Evolutionary conservation across 108 stramenopile genomes (phyloP).

Genomic region (Cyclotella baltica): DNA sequence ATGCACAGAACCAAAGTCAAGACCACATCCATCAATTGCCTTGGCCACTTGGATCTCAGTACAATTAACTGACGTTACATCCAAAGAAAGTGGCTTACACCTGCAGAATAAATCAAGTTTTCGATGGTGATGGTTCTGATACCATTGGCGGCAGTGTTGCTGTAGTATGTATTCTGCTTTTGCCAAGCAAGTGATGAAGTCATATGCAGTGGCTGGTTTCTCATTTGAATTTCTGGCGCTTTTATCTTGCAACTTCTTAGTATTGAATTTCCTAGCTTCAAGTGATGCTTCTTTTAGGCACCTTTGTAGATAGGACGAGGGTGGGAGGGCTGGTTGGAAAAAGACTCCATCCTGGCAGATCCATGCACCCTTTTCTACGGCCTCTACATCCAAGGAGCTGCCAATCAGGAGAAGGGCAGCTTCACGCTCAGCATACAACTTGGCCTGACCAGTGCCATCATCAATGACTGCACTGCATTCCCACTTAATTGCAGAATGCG

Average conservation of each 20-base stretch:
- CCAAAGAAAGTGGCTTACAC: constrained; percentile 76
- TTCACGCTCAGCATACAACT: constrained; percentile 85
- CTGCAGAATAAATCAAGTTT: constrained; percentile 68
- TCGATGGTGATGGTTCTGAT: constrained; percentile 56
- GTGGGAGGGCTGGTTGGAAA: constrained; percentile 68
- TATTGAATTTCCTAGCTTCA: constrained; percentile 31
- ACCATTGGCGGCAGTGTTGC: constrained; percentile 69
- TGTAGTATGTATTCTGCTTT: constrained; percentile 75
- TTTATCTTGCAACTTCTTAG: constrained; percentile 6
- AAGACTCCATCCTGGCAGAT: constrained; percentile 51
- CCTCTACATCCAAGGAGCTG: constrained; percentile 33
- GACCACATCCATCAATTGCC: constrained; percentile 34
- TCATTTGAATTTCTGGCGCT: neutral
- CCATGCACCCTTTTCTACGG: constrained; percentile 79
- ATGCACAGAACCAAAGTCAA: constrained; percentile 47
- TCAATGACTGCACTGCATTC: constrained; percentile 86
- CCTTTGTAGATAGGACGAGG: constrained; percentile 46
- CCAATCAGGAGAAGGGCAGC: constrained; percentile 71
- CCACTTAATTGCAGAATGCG: constrained; percentile 70
- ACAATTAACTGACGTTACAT: constrained; percentile 63
- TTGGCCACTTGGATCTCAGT: constrained; percentile 65
- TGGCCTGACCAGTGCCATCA: constrained; percentile 88
- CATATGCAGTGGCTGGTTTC: constrained; percentile 15
- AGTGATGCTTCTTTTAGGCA: constrained; percentile 47
- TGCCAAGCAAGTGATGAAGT: constrained; percentile 44